Evolutionary conservation across 768 basidiomycete species (phyloP), one percentile per base, ranked within the genome.

Genomic region (Suillus hirtellus): DNA sequence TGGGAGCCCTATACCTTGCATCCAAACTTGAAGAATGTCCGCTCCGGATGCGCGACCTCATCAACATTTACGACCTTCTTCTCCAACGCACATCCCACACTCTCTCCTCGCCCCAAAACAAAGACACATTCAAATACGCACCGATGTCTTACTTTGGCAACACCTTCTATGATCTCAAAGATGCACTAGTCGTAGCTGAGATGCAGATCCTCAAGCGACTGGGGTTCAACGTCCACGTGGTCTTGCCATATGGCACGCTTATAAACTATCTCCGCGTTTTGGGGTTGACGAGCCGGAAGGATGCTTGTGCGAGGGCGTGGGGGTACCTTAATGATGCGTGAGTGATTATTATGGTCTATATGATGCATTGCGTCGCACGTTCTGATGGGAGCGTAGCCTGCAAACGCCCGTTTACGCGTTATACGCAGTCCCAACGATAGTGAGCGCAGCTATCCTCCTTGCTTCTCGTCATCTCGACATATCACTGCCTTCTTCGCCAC

Each of bases 191-290:
- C 24, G 90, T 96, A 15, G 88, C 91, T 2, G 97, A 99, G 76
- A 99, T 99, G 94, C 97, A 99, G 73, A 85, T 99, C 24, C 82
- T 99, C 67, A 99, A 99, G 76, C 84, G 96, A 27, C 83, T 99
- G 12, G 96, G 93, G 1, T 99, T 99, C 79, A 92, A 98, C 70
- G 93, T 96, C 46, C 89, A 93, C 69, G 92, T 96, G 52, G 91
- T 93, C 12, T 80, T 98, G 38, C 95, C 96, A 3, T 99, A 99
- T 68, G 94, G 91, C 40, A 95, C 94, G 7, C 84, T 98, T 62
- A 89, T 99, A 68, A 98, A 97, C 77, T 99, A 99, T 75, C 80
- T 97, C 72, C 83, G 92, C 64, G 85, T 98, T 24, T 84, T 99
- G 21, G 94, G 93, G n/a, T 79, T 99, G 65, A 89, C 89, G 15